phyloP scores from a whole-genome alignment of 768 basidiomycete genomes.

The Lentinula detonsa region DNA sequence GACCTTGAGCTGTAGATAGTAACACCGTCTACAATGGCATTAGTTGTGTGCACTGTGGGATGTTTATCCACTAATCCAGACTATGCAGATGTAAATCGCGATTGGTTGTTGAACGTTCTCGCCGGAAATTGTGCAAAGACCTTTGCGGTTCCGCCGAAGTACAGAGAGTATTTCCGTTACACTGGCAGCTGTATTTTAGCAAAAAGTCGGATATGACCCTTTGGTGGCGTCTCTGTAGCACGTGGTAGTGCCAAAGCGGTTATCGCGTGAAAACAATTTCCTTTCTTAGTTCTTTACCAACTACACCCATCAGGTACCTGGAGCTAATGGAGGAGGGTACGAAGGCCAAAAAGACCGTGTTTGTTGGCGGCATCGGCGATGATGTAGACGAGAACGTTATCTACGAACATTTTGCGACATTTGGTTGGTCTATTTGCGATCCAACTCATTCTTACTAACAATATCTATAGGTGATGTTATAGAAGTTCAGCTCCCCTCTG shows the following conservation, averaged over 20 bases:
- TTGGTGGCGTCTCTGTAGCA: background rate
- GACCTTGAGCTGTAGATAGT: background rate
- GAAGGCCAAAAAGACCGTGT: slow-evolving; percentile 81
- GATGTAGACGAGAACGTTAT: slow-evolving; percentile 77
- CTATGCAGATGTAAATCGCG: background rate
- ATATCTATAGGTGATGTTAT: slow-evolving; percentile 73
- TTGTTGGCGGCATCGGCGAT: slow-evolving; percentile 77
- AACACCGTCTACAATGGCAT: background rate
- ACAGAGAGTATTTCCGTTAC: background rate
- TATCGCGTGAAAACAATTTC: slow-evolving; percentile 33
- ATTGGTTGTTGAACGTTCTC: background rate
- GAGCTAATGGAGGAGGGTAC: slow-evolving; percentile 71
- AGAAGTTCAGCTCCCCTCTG: slow-evolving; percentile 84
- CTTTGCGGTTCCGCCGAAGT: background rate
- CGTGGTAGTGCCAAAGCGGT: slow-evolving; percentile 25
- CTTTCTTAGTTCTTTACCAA: slow-evolving; percentile 19
- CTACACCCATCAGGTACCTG: slow-evolving; percentile 1
- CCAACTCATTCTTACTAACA: slow-evolving; percentile 8
- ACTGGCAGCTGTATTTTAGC: no score
- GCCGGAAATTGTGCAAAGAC: slow-evolving; percentile 6
- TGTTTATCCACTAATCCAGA: no score
- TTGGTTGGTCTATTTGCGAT: slow-evolving; percentile 53
- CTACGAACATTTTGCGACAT: slow-evolving; percentile 77
- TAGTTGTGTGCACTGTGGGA: no score
- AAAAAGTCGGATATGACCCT: background rate